Percentiles rank a stretch among this genome's conserved stretches.
Evolutionary conservation across 495 filamentous ascomycete genomes (phyloP).

Genomic region (Penicillium odoratum): DNA sequence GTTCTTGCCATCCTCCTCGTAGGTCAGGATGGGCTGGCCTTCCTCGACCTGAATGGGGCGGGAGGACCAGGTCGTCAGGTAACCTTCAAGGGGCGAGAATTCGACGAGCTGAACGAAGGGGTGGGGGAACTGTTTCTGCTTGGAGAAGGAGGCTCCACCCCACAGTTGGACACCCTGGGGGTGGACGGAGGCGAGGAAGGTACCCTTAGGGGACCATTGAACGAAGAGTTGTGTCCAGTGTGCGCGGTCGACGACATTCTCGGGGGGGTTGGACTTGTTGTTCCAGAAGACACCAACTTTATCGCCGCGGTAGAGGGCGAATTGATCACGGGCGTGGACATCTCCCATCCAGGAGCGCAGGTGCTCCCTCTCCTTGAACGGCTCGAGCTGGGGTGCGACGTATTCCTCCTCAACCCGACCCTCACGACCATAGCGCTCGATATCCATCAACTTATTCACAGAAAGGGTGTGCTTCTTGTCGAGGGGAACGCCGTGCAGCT

Average conservation of each 20-base stretch:
- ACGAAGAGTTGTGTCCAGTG: constrained; percentile 98
- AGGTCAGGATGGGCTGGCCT: constrained; percentile 68
- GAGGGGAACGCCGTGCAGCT: constrained; percentile 76
- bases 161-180: constrained; percentile 94
- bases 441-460: constrained; percentile 97
- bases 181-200: constrained; percentile 91
- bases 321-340: constrained; percentile 83
- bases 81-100: constrained; percentile 91
- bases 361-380: constrained; percentile 90
- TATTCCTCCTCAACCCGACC: constrained; percentile 91
- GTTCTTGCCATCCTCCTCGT: constrained; percentile 97
- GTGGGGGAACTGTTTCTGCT: constrained; percentile 90
- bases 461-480: constrained; percentile 93
- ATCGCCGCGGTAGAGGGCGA: constrained; percentile 86
- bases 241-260: constrained; percentile 82
- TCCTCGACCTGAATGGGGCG: constrained; percentile 89
- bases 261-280: constrained; percentile 87
- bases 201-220: constrained; percentile 95
- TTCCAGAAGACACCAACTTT: constrained; percentile 97
- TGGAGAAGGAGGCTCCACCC: constrained; percentile 85
- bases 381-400: constrained; percentile 69
- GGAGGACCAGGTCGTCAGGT: constrained; percentile 94
- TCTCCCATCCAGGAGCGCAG: constrained; percentile 91
- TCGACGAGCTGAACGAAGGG: constrained; percentile 93
- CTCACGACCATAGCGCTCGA: constrained; percentile 93